phyloP scores from a whole-genome alignment of 169 alveolate genomes.

The Cryptosporidium felis region DNA sequence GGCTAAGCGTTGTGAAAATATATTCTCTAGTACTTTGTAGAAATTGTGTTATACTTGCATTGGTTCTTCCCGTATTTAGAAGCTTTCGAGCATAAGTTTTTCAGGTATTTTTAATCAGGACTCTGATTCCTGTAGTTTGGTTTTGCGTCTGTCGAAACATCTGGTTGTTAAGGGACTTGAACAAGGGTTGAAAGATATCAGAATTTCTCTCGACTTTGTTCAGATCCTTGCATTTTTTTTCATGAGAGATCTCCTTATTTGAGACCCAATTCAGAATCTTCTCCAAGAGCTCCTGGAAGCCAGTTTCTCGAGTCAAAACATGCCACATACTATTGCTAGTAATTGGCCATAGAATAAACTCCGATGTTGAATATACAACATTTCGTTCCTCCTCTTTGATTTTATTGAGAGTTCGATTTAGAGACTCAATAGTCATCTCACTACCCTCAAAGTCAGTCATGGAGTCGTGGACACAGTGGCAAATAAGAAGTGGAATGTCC shows the following conservation, averaged over 20 bases:
- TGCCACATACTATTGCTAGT: constrained; percentile 62
- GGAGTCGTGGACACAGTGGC: constrained; percentile 63
- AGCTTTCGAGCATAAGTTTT: no score
- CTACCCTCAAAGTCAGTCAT: constrained; percentile 70
- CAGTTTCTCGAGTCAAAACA: constrained; percentile 49
- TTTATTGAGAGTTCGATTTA: background rate
- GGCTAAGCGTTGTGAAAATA: no score
- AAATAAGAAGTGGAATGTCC: constrained; percentile 45
- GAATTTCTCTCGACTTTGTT: background rate
- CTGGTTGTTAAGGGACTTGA: background rate
- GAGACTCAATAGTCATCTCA: background rate
- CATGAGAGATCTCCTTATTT: constrained; percentile 2
- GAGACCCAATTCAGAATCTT: constrained; percentile 38
- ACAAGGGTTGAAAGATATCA: background rate
- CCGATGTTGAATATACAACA: background rate
- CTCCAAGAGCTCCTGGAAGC: constrained; percentile 33
- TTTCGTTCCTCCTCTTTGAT: background rate
- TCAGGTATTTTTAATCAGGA: no score
- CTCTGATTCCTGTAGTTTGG: no score
- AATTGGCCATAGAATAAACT: constrained; percentile 53
- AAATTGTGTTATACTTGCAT: no score
- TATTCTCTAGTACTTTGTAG: no score
- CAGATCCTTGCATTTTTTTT: background rate
- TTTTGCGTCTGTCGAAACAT: no score
- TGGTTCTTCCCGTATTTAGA: no score